Evolutionary conservation across 2,329 filamentous ascomycete species (phyloP).

Genomic region (Cladosporium austrohemisphaericum): DNA sequence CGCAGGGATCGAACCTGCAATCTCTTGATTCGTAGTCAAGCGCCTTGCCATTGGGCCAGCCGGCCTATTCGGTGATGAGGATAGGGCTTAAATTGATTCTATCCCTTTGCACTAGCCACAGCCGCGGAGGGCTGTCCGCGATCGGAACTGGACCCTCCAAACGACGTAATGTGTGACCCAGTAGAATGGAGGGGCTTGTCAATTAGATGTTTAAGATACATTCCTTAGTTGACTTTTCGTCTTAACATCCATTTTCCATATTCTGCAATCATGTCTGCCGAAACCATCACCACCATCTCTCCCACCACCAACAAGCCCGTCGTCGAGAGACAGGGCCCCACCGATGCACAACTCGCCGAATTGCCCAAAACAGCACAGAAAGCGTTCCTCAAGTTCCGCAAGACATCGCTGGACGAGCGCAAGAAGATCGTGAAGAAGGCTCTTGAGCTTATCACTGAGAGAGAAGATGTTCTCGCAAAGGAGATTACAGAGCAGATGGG

Average conservation of each 20-base stretch:
- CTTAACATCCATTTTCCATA: no score
- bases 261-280: slow-evolving; percentile 46
- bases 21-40: slow-evolving; percentile 47
- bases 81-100: no score
- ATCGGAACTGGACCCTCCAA: no score
- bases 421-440: slow-evolving; percentile 79
- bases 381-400: slow-evolving; percentile 73
- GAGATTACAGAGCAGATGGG: slow-evolving; percentile 96
- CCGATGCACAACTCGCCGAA: slow-evolving; percentile 63
- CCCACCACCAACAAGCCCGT: slow-evolving; percentile 83
- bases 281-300: slow-evolving; percentile 74
- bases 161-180: no score
- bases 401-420: slow-evolving; percentile 69
- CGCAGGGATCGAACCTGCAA: slow-evolving; percentile 19
- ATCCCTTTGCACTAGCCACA: no score
- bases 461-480: slow-evolving; percentile 73
- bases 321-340: slow-evolving; percentile 71
- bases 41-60: slow-evolving; percentile 56
- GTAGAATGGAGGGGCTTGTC: no score
- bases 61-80: no score
- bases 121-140: no score
- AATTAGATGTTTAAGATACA: no score
- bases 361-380: slow-evolving; percentile 69
- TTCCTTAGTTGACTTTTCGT: no score
- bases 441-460: slow-evolving; percentile 64